Conservation (phyloP, 352 stramenopile species). For the Pythium aquatile region DNA sequence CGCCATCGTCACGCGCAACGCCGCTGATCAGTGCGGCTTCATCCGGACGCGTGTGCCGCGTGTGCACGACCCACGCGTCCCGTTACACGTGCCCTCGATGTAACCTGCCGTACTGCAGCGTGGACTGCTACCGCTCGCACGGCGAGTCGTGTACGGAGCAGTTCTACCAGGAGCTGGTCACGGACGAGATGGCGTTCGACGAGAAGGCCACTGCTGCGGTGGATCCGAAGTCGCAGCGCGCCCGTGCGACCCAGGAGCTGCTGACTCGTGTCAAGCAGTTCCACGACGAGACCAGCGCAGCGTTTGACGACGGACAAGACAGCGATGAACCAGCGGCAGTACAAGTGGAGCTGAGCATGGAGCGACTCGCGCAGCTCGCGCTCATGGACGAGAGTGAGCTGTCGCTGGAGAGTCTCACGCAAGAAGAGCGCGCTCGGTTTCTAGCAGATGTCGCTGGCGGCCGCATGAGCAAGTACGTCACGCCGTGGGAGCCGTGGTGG, state of each 20-base stretch:
- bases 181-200: constrained; percentile 46
- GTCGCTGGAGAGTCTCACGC: constrained; percentile 62
- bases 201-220: constrained; percentile 27
- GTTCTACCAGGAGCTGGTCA: constrained; percentile 77
- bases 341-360: constrained; percentile 30
- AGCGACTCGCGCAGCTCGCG: constrained; percentile 49
- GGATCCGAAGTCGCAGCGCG: constrained; percentile 31
- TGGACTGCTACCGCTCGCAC: constrained; percentile 74
- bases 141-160: constrained; percentile 67
- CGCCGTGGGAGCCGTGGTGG: constrained; percentile 79
- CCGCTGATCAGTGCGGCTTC: constrained; percentile 10
- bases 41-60: constrained; percentile 52
- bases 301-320: constrained; percentile 26
- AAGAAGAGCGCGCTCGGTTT: constrained; percentile 55
- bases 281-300: constrained; percentile 37
- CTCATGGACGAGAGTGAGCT: constrained; percentile 47
- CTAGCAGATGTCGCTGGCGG: constrained; percentile 62
- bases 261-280: constrained; percentile 57
- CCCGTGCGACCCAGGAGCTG: constrained; percentile 38
- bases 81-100: constrained; percentile 86
- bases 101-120: constrained; percentile 76
- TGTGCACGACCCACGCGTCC: constrained; percentile 55
- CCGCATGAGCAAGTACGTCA: constrained; percentile 57
- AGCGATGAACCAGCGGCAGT: neutral
- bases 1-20: neutral